Evolutionary conservation across 1,284 basidiomycete genomes (phyloP).

Genomic region (Austroboletus novae-zelandiae): DNA sequence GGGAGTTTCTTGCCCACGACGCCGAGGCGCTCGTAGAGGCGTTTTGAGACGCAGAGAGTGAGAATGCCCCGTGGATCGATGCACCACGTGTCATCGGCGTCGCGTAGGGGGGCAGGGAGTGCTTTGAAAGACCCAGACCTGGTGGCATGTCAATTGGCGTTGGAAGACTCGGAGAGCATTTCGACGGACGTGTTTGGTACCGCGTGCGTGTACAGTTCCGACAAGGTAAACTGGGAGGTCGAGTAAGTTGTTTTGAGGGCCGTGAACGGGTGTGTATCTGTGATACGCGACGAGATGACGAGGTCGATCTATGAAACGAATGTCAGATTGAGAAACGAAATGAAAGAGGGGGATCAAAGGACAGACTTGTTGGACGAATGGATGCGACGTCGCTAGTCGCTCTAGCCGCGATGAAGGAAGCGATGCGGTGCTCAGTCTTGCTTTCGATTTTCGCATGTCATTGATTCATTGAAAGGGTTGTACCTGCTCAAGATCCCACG

Average conservation of each 20-base stretch:
- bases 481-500: too few relatives aligned
- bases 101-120: constrained; percentile 31
- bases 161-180: too few relatives aligned
- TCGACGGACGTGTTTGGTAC: constrained; percentile 15
- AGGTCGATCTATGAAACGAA: constrained; percentile 47
- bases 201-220: constrained; percentile 39
- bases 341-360: not conserved
- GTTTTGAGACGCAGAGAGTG: constrained; percentile 51
- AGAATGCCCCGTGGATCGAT: constrained; percentile 57
- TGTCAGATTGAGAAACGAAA: too few relatives aligned
- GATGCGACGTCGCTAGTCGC: constrained; percentile 40
- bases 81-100: constrained; percentile 59
- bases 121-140: constrained; percentile 35
- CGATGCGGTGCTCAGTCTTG: constrained; percentile 29
- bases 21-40: constrained; percentile 57
- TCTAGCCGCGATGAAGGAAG: constrained; percentile 31
- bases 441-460: constrained; percentile 18
- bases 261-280: constrained; percentile 35
- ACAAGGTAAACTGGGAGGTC: constrained; percentile 40
- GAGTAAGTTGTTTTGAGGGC: constrained; percentile 42
- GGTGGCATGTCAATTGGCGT: too few relatives aligned
- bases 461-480: too few relatives aligned
- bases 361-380: constrained; percentile 52
- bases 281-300: constrained; percentile 43
- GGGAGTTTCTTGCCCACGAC: constrained; percentile 51